Evolutionary conservation across 805 yeast species (phyloP).

Genomic region (Cyberlindnera maritima): DNA sequence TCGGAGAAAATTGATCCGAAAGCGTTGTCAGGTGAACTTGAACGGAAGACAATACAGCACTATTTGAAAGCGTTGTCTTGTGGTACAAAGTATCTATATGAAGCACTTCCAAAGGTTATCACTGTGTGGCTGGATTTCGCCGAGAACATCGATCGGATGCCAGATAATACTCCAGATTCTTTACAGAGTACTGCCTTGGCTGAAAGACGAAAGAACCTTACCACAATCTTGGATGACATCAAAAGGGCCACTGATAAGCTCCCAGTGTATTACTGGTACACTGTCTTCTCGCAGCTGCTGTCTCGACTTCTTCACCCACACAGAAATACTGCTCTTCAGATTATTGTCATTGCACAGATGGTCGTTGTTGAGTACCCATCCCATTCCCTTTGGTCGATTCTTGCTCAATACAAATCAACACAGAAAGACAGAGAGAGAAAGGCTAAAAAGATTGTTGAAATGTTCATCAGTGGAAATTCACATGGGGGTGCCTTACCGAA

Average conservation of each 20-base stretch:
- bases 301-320: conserved; percentile 74
- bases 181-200: conserved; percentile 10
- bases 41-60: conserved; percentile 50
- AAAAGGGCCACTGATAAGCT: conserved; percentile 40
- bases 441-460: conserved; percentile 44
- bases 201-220: conserved; percentile 37
- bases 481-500: conserved; percentile 18
- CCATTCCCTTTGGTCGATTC: conserved; percentile 82
- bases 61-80: conserved; percentile 58
- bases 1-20: conserved; percentile 20
- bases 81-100: conserved; percentile 69
- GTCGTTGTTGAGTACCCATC: conserved; percentile 69
- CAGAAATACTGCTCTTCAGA: conserved; percentile 48
- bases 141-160: conserved; percentile 26
- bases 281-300: conserved; percentile 80
- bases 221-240: conserved; percentile 48
- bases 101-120: conserved; percentile 84
- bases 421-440: conserved; percentile 42
- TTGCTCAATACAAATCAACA: conserved; percentile 65
- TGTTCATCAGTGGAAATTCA: conserved; percentile 26
- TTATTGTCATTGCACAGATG: conserved; percentile 54
- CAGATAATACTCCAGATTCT: conserved; percentile 19
- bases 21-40: conserved; percentile 48
- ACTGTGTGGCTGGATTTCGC: conserved; percentile 89
- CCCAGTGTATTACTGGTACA: conserved; percentile 68